Base-by-base conservation (phyloP, 176 grass and related monocot genomes). In the Tuctoria greenei region DNA sequence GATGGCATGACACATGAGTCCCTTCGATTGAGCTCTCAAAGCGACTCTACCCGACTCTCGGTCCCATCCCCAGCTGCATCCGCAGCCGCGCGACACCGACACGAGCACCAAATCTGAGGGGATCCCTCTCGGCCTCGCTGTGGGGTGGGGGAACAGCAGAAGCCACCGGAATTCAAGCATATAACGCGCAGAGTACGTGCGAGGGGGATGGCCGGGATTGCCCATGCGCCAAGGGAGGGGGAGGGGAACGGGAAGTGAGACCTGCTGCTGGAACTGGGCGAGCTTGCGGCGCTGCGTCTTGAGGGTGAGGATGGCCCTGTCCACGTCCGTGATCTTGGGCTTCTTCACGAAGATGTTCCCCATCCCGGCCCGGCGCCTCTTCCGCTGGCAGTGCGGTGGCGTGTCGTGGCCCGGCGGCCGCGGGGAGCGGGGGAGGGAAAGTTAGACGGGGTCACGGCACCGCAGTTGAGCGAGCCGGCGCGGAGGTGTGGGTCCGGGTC, bases 341-440 rank as follows among this genome's bases (percentile, higher is more conserved):
- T 99, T 95, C 95, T 99, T 99, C 89, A 84, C 87, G 83, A 99
- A 95, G 24, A 99, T 66, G 88, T 99, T 99, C 82, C 95, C 95
- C 95, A 99, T 99, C 73, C 77, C 25, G 23, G 0, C n/a, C n/a
- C 23, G 38, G 1, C 7, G 4, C 21, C 3, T 21, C 40, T 67
- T 14, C 49, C 67, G 67, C 79, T 67, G 66, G 13, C 67, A 60
- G 58, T 78, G 64, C 51, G 71, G 77, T 44, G 45, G 34, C 71
- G 58, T n/a, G n/a, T n/a, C n/a, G n/a, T 62, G 18, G 50, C 63
- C 17, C 78, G 72, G 79, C 79, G 66, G 59, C 47, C 23, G 57
- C 17, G 58, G 44, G 52, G 51, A 72, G 25, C 21, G 43, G 44
- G 21, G 11, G 31, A 34, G 67, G 66, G 42, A 81, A 82, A 78